phyloP scores from a whole-genome alignment of 345 rosid species.

The Trapa bicornis region DNA sequence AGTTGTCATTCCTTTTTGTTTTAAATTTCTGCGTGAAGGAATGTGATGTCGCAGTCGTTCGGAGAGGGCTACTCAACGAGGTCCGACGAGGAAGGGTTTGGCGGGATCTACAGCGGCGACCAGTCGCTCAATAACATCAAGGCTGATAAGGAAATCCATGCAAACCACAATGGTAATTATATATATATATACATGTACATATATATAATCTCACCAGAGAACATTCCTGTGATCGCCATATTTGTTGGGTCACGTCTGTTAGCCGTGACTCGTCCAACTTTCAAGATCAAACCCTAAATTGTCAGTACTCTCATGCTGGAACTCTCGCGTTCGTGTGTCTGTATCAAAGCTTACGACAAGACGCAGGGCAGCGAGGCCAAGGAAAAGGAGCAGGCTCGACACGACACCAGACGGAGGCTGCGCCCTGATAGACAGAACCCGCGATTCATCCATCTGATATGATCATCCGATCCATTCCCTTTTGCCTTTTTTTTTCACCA shows the following conservation, averaged over 20 bases:
- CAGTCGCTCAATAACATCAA: constrained; percentile 14
- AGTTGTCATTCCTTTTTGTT: background rate
- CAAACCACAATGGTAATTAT: constrained; percentile 36
- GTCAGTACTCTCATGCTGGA: no score
- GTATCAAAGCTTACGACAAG: constrained; percentile 31
- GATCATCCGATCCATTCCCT: no score
- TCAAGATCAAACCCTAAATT: background rate
- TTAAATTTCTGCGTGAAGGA: constrained; percentile 17
- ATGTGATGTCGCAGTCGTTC: constrained; percentile 57
- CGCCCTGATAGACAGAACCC: background rate
- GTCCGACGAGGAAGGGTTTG: constrained; percentile 76
- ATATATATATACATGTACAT: background rate
- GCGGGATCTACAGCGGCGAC: constrained; percentile 54
- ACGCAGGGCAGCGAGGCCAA: constrained; percentile 64
- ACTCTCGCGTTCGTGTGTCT: background rate
- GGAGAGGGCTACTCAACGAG: constrained; percentile 75
- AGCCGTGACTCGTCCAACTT: background rate
- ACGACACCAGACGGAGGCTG: constrained; percentile 36
- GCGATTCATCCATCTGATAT: background rate
- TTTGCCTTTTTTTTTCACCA: no score
- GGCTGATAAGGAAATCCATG: constrained; percentile 26
- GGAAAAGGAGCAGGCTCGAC: constrained; percentile 56
- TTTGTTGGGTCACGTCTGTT: background rate
- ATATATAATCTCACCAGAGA: no score
- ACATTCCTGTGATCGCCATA: no score